phyloP scores from a whole-genome alignment of 805 yeast genomes.

The Millerozyma miso region DNA sequence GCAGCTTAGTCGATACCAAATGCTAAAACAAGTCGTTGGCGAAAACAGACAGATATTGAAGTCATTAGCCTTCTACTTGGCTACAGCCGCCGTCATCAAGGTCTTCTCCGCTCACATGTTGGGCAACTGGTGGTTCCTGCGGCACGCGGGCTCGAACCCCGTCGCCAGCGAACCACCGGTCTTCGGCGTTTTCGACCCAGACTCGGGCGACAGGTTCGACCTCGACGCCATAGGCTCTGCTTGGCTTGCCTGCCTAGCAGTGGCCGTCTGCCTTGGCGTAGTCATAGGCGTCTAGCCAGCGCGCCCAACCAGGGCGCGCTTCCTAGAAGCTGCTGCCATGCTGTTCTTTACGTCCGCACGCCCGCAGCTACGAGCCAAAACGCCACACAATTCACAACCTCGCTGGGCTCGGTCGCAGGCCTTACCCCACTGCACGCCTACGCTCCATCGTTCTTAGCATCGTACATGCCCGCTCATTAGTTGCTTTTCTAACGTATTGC shows the following conservation, averaged over 20 bases:
- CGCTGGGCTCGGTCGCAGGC: no score
- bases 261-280: constrained; percentile 1
- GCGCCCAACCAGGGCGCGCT: no score
- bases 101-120: neutral
- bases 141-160: neutral
- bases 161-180: constrained; percentile 1
- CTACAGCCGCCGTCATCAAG: neutral
- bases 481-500: no score
- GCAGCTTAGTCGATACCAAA: neutral
- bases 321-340: no score
- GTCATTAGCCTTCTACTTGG: neutral
- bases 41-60: neutral
- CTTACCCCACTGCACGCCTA: no score
- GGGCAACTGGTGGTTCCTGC: neutral
- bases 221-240: constrained; percentile 17
- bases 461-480: no score
- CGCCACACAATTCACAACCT: no score
- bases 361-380: no score
- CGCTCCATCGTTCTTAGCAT: no score
- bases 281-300: constrained; percentile 1
- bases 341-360: no score
- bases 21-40: neutral
- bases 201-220: constrained; percentile 27
- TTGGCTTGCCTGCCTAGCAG: constrained; percentile 11
- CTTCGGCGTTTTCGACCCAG: constrained; percentile 19